Base-by-base conservation (phyloP, 441 rosid genomes). In the Raphanus hybrid region DNA sequence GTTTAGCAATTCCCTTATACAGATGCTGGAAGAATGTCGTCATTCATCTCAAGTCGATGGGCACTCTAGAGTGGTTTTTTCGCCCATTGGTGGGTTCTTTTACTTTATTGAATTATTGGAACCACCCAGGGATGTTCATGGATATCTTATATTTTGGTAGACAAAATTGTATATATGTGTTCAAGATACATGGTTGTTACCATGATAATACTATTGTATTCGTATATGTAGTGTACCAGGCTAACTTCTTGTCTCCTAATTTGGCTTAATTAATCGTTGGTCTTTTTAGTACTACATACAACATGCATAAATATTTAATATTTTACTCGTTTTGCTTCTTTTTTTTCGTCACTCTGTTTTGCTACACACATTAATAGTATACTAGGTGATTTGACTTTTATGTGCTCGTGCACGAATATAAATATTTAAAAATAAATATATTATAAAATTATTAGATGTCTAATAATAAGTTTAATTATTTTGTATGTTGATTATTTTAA, bases 11-110 rank as follows among this genome's bases (percentile, higher is more conserved):
- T 16, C 14, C 52, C 14, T 64, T 37, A n/a, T 20, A 18, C 34
- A 39, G 4, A 65, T 65, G 69, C 20, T 65, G 69, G 11, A 65
- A 43, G 35, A 23, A 65, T 20, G 69, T 65, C 69, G 55, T 65
- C 69, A 66, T 43, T 6, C 10, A 6, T 41, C 37, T 43, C 20
- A 12, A 43, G 70, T 66, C 69, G 35, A 65, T 41, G 35, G 55
- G 55, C 55, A 41, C 55, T 20, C 55, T 43, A 35, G 3, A 65
- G 55, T 65, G 55, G 3, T 10, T 66, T 66, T 23, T 43, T 66
- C 69, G 35, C 55, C 69, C 57, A 65, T 65, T 41, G 55, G 35
- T 65, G 55, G 18, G 8, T 65, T 41, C 35, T 3, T 39, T 23
- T 66, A 43, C 9, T 43, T 66, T 11, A 20, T 2, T 20, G 57